A percentile compares a stretch with the other conserved stretches of the same genome.
Conservation (phyloP, 352 stramenopile species). For the Nothophytophthora sp. region DNA sequence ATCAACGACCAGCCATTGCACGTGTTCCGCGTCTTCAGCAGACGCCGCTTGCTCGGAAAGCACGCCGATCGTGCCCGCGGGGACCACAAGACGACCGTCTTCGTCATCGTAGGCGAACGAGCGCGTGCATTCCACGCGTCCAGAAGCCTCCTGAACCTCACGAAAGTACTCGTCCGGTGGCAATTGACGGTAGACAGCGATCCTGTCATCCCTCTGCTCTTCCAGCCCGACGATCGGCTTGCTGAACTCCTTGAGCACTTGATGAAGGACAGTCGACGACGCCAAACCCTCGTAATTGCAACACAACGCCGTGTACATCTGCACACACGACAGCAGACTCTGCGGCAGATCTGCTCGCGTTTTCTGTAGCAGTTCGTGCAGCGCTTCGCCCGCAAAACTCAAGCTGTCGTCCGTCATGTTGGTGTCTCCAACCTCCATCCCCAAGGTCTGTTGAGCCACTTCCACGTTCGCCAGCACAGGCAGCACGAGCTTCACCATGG, state of each 20-base stretch:
- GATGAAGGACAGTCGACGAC: constrained; percentile 34
- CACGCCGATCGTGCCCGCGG: constrained; percentile 38
- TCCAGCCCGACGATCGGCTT: constrained; percentile 30
- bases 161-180: constrained; percentile 54
- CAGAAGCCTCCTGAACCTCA: constrained; percentile 11
- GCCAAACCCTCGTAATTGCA: constrained; percentile 28
- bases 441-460: constrained; percentile 40
- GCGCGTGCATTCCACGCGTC: constrained; percentile 36
- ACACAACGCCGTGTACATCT: constrained; percentile 54
- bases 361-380: constrained; percentile 33
- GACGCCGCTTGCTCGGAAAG: not conserved
- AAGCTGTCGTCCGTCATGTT: constrained; percentile 12
- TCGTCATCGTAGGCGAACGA: constrained; percentile 54
- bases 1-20: constrained; percentile 46
- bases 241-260: constrained; percentile 53
- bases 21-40: constrained; percentile 21
- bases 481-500: constrained; percentile 66
- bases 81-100: constrained; percentile 31
- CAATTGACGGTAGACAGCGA: constrained; percentile 17
- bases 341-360: constrained; percentile 35
- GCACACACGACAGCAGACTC: constrained; percentile 43
- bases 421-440: constrained; percentile 19
- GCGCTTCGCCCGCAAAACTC: constrained; percentile 3
- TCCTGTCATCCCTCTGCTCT: constrained; percentile 1
- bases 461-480: constrained; percentile 42